A percentile compares a stretch with the other conserved stretches of the same genome.
These are phyloP conservation scores for Raphanus hybrid DNA, from an alignment of 441 rosid species.

Conservation along the genomic window DNA sequence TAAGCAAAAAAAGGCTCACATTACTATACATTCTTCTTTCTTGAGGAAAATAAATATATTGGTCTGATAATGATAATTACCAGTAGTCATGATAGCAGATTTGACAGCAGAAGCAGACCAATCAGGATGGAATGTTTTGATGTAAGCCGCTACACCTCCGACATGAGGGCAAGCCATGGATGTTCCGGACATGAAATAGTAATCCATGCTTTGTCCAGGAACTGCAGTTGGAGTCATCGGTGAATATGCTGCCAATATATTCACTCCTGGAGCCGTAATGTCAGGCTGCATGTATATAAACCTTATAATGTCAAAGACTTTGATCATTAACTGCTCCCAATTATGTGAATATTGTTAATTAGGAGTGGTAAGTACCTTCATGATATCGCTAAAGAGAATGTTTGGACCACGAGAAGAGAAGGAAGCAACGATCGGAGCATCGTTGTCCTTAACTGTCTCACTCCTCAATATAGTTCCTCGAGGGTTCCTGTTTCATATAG, in stretches of 20 bases:
- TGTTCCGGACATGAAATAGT: slow-evolving; percentile 57
- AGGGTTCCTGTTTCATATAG: slow-evolving; percentile 40
- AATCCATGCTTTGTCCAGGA: slow-evolving; percentile 41
- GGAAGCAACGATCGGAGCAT: slow-evolving; percentile 46
- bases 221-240: slow-evolving; percentile 23
- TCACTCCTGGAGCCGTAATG: slow-evolving; percentile 49
- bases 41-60: not conserved
- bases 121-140: slow-evolving; percentile 53
- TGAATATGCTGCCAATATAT: slow-evolving; percentile 49
- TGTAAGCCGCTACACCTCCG: slow-evolving; percentile 54
- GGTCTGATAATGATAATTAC: slow-evolving; percentile 32
- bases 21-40: not conserved
- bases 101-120: slow-evolving; percentile 65
- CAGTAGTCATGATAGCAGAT: slow-evolving; percentile 67
- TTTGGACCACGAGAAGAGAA: slow-evolving; percentile 70
- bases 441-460: slow-evolving; percentile 34
- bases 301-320: not conserved
- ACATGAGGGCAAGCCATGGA: slow-evolving; percentile 68
- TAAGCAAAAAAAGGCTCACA: not conserved
- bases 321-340: not conserved
- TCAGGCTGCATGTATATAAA: slow-evolving; percentile 43
- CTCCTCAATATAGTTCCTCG: slow-evolving; percentile 47
- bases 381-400: slow-evolving; percentile 40
- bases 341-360: not conserved
- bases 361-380: slow-evolving; percentile 47